phyloP scores from a whole-genome alignment of 768 basidiomycete genomes.

The Auricularia auricula-judae region DNA sequence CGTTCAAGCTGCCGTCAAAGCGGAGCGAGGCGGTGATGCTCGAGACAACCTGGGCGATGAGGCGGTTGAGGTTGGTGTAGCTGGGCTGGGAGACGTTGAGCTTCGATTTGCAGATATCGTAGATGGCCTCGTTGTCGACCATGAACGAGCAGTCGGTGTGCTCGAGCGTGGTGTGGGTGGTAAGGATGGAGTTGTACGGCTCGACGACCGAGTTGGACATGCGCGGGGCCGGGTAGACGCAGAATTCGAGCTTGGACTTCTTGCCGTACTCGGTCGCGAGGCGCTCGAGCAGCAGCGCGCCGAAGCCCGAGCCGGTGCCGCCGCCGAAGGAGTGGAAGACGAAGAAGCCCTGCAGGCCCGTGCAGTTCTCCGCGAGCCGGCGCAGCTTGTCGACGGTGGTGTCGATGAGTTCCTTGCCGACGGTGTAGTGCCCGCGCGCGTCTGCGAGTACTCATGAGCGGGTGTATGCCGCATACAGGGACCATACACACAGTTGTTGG shows the following conservation, averaged over 20 bases:
- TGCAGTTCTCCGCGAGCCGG: conserved; percentile 91
- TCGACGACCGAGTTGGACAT: conserved; percentile 93
- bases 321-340: conserved; percentile 99
- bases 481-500: conserved; percentile 79
- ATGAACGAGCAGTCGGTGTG: conserved; percentile 99
- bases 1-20: conserved; percentile 54
- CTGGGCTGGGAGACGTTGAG: conserved; percentile 45
- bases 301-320: conserved; percentile 97
- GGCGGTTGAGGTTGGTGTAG: conserved; percentile 55
- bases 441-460: conserved; percentile 33
- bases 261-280: conserved; percentile 97
- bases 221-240: conserved; percentile 90
- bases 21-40: conserved; percentile 38
- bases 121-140: conserved; percentile 85
- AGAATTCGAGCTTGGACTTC: conserved; percentile 98
- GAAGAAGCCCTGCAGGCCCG: conserved; percentile 96
- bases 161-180: conserved; percentile 96
- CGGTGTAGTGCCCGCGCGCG: conserved; percentile 95
- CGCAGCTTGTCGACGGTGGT: conserved; percentile 92
- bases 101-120: conserved; percentile 51
- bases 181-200: conserved; percentile 94
- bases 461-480: too few species aligned
- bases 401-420: conserved; percentile 97
- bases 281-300: conserved; percentile 89
- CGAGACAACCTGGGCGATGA: conserved; percentile 54